Evolutionary conservation across 306 rosid species (phyloP).

Genomic region (Acacia confusa): DNA sequence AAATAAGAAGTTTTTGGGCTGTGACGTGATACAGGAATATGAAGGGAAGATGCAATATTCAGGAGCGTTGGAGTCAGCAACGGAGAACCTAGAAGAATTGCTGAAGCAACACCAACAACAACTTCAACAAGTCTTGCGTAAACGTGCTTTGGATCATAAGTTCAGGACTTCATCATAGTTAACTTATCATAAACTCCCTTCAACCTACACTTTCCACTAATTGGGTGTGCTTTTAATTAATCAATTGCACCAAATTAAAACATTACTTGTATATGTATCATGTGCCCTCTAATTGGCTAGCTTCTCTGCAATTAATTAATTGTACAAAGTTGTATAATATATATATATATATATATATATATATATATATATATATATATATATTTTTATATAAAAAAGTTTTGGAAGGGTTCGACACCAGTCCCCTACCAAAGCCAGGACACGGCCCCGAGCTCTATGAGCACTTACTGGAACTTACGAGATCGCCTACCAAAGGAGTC

Average conservation of each 20-base stretch:
- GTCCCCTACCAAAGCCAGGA: no score
- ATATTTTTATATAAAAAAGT: no score
- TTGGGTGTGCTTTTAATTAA: neutral
- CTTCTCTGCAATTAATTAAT: no score
- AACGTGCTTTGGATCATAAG: slow-evolving; percentile 59
- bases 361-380: no score
- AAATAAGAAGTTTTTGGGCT: neutral
- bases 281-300: no score
- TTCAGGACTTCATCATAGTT: slow-evolving; percentile 18
- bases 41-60: slow-evolving; percentile 60
- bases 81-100: slow-evolving; percentile 71
- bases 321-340: no score
- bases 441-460: no score
- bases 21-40: slow-evolving; percentile 33
- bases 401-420: no score
- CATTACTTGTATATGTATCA: no score
- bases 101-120: slow-evolving; percentile 78
- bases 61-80: slow-evolving; percentile 66
- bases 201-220: neutral
- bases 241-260: neutral
- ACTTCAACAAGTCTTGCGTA: slow-evolving; percentile 72
- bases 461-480: no score
- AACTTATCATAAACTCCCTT: neutral
- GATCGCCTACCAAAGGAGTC: no score
- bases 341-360: no score